Conservation (phyloP, 768 basidiomycete genomes). For the Mycena rebaudengoi region DNA sequence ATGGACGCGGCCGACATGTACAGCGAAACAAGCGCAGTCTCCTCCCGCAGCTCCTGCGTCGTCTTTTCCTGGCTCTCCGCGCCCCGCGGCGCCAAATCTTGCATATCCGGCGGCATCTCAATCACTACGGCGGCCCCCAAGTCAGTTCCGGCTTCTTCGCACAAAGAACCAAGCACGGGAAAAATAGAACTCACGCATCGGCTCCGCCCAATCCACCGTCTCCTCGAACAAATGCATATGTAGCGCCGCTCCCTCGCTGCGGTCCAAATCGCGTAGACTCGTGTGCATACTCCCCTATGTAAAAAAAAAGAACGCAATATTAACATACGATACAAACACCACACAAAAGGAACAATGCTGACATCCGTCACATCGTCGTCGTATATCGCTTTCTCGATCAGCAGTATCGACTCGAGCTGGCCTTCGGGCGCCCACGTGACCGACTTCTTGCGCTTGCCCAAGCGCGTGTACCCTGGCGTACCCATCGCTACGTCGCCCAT, state of each 20-base stretch:
- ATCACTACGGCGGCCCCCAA: conserved; percentile 51
- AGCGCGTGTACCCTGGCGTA: conserved; percentile 44
- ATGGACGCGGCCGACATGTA: conserved; percentile 78
- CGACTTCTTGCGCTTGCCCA: conserved; percentile 75
- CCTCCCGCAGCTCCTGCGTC: conserved; percentile 81
- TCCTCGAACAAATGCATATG: conserved; percentile 88
- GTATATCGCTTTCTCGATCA: conserved; percentile 88
- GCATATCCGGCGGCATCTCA: conserved; percentile 65
- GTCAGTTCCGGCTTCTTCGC: not conserved
- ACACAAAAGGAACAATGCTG: conserved; percentile 54
- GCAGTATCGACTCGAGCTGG: conserved; percentile 75
- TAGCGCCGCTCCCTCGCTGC: conserved; percentile 86
- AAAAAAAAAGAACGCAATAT: conserved; percentile 35
- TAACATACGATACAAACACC: conserved; percentile 59
- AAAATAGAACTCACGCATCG: conserved; percentile 67
- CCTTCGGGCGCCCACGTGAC: conserved; percentile 83
- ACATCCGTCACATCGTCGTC: conserved; percentile 90
- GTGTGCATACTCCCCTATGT: conserved; percentile 77
- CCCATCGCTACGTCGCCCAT: conserved; percentile 43
- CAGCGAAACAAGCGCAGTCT: conserved; percentile 76
- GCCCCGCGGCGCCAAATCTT: conserved; percentile 63
- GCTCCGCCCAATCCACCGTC: conserved; percentile 87
- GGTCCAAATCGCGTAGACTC: conserved; percentile 86
- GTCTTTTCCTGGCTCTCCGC: conserved; percentile 72
- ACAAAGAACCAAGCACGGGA: conserved; percentile 2